Evolutionary conservation across 371 early-diverging fungal species (phyloP), one percentile per base, ranked within the genome.

Genomic region (Mortierella sp.): DNA sequence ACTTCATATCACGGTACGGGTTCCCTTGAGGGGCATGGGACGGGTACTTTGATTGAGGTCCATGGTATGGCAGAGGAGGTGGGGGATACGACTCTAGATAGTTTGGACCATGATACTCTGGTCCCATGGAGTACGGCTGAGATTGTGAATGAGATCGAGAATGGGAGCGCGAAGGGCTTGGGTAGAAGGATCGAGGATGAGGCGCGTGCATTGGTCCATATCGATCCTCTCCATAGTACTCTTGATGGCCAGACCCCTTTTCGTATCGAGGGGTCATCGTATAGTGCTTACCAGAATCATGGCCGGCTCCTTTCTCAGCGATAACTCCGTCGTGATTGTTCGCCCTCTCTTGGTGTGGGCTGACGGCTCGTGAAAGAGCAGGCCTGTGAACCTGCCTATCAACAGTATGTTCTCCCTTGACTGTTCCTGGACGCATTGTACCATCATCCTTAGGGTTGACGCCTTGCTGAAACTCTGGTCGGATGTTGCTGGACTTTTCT

Each of bases 91-190:
- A 64, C 6, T 68, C 74, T 0, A 64, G 64, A 22, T 73, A 59
- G n/a, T 35, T 45, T 32, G 60, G n/a, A 2, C 59, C 22, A n/a
- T 64, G 66, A 37, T 62, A 70, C 1, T 70, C 76, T 20, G 69
- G 52, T 39, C 39, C 69, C 26, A 55, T 37, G 11, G 70, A 6
- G 26, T 75, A 70, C 2, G 70, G 49, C 55, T 65, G 75, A 8
- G 72, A 68, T 26, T 77, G 77, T 1, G 77, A 77, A 57, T 77
- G 77, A 2, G 77, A 77, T 0, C 77, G 71, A 24, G 77, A 77
- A 45, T 77, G 77, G 1, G 77, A 64, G 11, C 71, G 72, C 1
- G 72, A 72, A 1, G 77, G 77, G 61, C 77, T 77, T 10, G 77
- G 77, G 40, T 77, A 77, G 45, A 72, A 72, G 8, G 72, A 77